Base-by-base conservation (phyloP, 768 basidiomycete species). In the Leucocoprinus leucothites region DNA sequence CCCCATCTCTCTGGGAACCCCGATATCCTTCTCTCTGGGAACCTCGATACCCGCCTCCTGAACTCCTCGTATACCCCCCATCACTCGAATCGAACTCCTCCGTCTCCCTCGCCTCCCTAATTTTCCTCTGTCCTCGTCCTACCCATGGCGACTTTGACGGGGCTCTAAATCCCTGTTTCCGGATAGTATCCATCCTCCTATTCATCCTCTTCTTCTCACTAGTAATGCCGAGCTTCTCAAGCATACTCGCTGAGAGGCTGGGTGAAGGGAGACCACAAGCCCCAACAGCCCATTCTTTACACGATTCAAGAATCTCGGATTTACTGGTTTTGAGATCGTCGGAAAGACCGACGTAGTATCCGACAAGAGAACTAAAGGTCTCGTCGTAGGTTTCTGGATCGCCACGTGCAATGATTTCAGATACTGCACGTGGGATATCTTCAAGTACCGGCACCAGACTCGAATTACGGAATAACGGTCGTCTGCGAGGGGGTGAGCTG, bases 301-400 rank as follows among this genome's bases (percentile, higher is more conserved):
- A 53, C 19, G 59, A 66, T 18, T 55, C 47, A 0, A 62, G 16
- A 1, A 64, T 54, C 2, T 55, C 49, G 3, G 53, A 35, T 46
- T 47, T 11, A 9, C 43, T 22, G 31, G 60, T 22, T 3, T 64
- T 61, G 18, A 63, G 52, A 28, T 63, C 53, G 7, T 36, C 28
- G 0, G 44, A 9, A 18, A 59, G 60, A 3, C 67, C 63, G n/a
- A 63, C 40, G 54, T 65, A 68, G 57, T 67, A 70, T 1, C 69
- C 69, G 3, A 65, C 36, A 13, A 63, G 54, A 1, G 66, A 61
- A 21, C 56, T 43, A 56, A 65, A 65, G 8, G 61, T 57, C 6
- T 56, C 57, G 43, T 72, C 69, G 43, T 91, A 62, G 2, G 80
- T 79, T 2, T 76, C 77, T 19, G 71, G 65, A 61, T 88, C 80